Conservation (phyloP, 73 alveolate genomes). For the Paramecium primaurelia region DNA sequence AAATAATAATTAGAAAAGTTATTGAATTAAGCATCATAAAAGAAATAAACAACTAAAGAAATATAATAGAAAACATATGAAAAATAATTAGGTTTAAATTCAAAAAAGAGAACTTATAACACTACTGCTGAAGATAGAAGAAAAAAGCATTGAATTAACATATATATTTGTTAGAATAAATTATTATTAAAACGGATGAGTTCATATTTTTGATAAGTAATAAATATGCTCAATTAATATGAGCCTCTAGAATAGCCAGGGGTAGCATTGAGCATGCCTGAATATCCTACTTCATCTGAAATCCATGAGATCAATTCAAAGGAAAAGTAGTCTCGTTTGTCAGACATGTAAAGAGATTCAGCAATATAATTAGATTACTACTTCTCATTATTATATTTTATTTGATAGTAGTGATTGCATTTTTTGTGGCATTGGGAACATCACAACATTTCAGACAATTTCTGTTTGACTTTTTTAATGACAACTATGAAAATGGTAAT, state of each 20-base stretch:
- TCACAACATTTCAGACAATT: neutral
- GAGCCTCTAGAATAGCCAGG: neutral
- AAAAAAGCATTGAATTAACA: neutral
- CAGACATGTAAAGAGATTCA: neutral
- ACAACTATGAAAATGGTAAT: neutral
- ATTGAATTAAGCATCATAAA: neutral
- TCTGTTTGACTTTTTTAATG: neutral
- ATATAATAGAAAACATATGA: neutral
- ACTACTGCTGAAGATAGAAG: neutral
- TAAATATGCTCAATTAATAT: neutral
- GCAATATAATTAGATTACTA: neutral
- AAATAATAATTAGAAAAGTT: neutral
- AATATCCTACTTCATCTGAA: neutral
- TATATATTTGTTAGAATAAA: neutral
- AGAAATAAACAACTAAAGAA: neutral
- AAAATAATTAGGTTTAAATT: neutral
- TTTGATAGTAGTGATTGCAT: neutral
- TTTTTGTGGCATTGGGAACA: neutral
- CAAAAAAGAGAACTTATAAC: neutral
- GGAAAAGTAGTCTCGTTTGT: neutral
- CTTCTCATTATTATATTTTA: neutral
- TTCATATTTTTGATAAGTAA: neutral
- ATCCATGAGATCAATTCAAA: neutral
- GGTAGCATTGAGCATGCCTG: neutral
- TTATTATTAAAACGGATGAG: neutral